A percentile compares a stretch with the other conserved stretches of the same genome.
These are phyloP conservation scores for Tilletiopsis washingtonensis DNA, from an alignment of 1,284 basidiomycete species.

Conservation along the genomic window DNA sequence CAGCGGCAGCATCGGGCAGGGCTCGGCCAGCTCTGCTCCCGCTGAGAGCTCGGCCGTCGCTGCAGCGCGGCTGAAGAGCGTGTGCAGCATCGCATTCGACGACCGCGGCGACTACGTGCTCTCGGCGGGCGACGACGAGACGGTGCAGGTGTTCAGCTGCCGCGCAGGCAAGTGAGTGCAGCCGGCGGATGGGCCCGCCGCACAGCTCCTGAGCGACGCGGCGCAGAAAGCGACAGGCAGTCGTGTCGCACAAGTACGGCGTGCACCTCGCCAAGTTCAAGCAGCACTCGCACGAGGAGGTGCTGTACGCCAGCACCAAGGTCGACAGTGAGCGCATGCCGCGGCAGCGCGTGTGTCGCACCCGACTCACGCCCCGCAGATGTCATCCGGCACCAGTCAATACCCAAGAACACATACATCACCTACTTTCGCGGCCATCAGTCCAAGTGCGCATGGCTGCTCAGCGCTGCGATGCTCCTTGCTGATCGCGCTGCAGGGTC, in stretches of 20 bases:
- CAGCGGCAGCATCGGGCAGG: no score
- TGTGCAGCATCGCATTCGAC: constrained; percentile 83
- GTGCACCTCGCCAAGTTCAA: constrained; percentile 87
- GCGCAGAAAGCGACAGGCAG: constrained; percentile 58
- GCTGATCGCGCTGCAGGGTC: constrained; percentile 57
- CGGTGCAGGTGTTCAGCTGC: constrained; percentile 78
- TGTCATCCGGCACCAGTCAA: constrained; percentile 83
- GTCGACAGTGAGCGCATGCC: constrained; percentile 59
- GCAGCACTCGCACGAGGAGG: constrained; percentile 75
- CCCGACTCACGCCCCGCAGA: constrained; percentile 46
- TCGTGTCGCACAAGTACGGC: constrained; percentile 93
- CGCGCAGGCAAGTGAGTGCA: constrained; percentile 78
- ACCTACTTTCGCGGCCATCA: constrained; percentile 94
- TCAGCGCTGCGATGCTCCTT: constrained; percentile 2
- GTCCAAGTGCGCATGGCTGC: constrained; percentile 50
- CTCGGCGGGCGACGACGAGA: constrained; percentile 87
- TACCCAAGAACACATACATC: constrained; percentile 92
- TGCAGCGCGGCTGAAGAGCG: no score
- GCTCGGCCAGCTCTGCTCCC: no score
- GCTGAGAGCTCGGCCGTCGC: no score
- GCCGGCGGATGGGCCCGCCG: background rate
- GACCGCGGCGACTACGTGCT: constrained; percentile 77
- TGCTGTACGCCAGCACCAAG: constrained; percentile 88
- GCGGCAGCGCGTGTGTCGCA: background rate
- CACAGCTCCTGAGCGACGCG: background rate